Evolutionary conservation across 768 basidiomycete genomes (phyloP).

Genomic region (Termitomyces sp.): DNA sequence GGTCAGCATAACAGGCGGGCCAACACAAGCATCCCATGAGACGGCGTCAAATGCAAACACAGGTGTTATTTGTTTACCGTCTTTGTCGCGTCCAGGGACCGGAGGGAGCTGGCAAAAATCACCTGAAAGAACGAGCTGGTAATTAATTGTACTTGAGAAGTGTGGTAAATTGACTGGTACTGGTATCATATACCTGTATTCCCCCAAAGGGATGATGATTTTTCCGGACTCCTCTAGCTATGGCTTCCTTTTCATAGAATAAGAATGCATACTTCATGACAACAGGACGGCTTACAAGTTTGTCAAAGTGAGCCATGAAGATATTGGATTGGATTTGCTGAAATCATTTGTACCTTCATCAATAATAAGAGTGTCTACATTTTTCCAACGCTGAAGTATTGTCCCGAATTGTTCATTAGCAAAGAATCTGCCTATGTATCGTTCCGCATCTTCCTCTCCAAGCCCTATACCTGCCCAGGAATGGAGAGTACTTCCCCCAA

Average conservation of each 20-base stretch:
- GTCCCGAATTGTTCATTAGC: slow-evolving; percentile 29
- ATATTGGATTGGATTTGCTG: too few species aligned
- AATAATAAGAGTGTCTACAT: slow-evolving; percentile 69
- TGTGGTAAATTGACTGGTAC: too few species aligned
- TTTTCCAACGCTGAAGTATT: slow-evolving; percentile 57
- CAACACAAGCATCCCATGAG: slow-evolving; percentile 64
- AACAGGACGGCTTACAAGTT: slow-evolving; percentile 43
- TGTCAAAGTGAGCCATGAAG: slow-evolving; percentile 50
- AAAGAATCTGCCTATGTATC: slow-evolving; percentile 49
- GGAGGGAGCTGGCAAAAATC: slow-evolving; percentile 93
- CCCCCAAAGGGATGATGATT: slow-evolving; percentile 70
- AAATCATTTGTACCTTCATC: slow-evolving; percentile 61
- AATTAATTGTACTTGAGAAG: too few species aligned
- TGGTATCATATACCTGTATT: slow-evolving; percentile 54
- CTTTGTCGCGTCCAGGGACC: slow-evolving; percentile 47
- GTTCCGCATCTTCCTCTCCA: slow-evolving; percentile 50
- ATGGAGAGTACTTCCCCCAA: slow-evolving; percentile 80
- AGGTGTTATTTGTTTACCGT: slow-evolving; percentile 42
- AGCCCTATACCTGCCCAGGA: slow-evolving; percentile 81
- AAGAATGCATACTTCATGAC: slow-evolving; percentile 23
- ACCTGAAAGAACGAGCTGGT: slow-evolving; percentile 76
- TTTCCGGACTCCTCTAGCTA: slow-evolving; percentile 55
- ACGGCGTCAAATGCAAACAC: slow-evolving; percentile 77
- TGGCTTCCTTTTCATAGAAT: slow-evolving; percentile 43
- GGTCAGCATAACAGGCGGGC: slow-evolving; percentile 47